Evolutionary conservation across 305 asterid genomes (phyloP).

Genomic region (Fraxinus nigra): DNA sequence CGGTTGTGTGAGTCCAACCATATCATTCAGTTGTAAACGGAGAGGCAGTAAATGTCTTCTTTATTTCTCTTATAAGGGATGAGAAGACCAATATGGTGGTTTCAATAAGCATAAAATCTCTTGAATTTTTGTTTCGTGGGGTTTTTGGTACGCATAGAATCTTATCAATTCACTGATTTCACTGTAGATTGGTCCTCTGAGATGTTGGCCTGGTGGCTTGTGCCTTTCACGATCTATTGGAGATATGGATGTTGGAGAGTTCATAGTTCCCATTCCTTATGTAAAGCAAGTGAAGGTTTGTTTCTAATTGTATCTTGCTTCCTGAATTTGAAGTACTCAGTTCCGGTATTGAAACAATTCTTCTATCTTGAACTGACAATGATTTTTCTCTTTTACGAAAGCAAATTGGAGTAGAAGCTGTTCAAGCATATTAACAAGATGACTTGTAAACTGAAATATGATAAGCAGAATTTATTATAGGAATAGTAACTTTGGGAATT

Average conservation of each 20-base stretch:
- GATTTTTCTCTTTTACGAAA: neutral
- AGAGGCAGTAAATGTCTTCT: neutral
- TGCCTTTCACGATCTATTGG: conserved; percentile 98
- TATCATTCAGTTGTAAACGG: neutral
- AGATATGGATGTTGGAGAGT: conserved; percentile 99
- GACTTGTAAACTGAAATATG: neutral
- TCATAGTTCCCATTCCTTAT: conserved; percentile 91
- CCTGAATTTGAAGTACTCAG: neutral
- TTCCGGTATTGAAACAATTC: neutral
- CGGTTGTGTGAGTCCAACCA: neutral
- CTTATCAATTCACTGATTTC: conserved; percentile 13
- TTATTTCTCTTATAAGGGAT: neutral
- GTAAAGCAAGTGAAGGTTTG: conserved; percentile 98
- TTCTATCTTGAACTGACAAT: conserved; percentile 9
- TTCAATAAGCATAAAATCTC: neutral
- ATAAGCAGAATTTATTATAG: neutral
- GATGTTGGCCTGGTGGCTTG: conserved; percentile 99
- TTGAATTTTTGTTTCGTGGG: neutral
- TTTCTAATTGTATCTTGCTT: conserved; percentile 17
- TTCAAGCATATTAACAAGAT: neutral
- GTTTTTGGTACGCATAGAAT: neutral
- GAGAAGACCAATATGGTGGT: neutral
- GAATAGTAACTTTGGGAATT: neutral
- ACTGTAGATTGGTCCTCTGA: conserved; percentile 85
- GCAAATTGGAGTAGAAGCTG: conserved; percentile 3